Base-by-base conservation (phyloP, 2,329 filamentous ascomycete genomes). In the Pseudogymnoascus pannorum region DNA sequence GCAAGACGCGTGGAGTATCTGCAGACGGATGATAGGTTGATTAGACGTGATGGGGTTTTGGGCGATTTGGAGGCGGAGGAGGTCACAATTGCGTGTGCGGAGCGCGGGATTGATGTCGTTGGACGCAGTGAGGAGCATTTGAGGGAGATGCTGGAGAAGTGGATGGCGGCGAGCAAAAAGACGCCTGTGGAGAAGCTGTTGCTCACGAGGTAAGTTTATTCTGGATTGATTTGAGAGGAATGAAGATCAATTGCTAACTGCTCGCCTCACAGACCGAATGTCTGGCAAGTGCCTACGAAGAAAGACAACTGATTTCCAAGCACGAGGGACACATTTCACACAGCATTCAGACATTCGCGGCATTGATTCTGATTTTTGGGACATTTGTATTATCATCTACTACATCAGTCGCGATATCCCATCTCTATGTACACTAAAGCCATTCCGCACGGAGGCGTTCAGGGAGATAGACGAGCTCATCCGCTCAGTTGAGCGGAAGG, bases 41-140 rank as follows among this genome's bases (percentile, higher is more conserved):
- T 97, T 57, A 69, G 79, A 16, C 75, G 78, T 36, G 81, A 83
- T 54, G 89, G 88, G 1, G 88, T 87, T 0, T 79, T 82, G 4
- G 66, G 70, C 2, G 80, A 75, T 20, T 75, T 95, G 67, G 80
- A 81, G 65, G 74, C 74, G 6, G 81, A 83, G 38, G 91, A 95
- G 76, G 75, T 92, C 18, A 75, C 76, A 63, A 80, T 91, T 63
- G 90, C 90, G 12, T 88, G 88, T 68, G 79, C 84, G 62, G 88
- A 91, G 65, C 80, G 88, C 12, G 89, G 87, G 0, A 78, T 88
- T 35, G 76, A 83, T 67, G 79, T 83, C 8, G 66, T 83, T 24
- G 80, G 75, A 3, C 70, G 64, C 16, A 65, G 68, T 0, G 74
- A 77, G 54, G 60, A 69, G 16, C 65, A 69, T 4, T 68, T 79